Conservation (phyloP, 1,284 basidiomycete genomes). For the Trichosporon faecale region DNA sequence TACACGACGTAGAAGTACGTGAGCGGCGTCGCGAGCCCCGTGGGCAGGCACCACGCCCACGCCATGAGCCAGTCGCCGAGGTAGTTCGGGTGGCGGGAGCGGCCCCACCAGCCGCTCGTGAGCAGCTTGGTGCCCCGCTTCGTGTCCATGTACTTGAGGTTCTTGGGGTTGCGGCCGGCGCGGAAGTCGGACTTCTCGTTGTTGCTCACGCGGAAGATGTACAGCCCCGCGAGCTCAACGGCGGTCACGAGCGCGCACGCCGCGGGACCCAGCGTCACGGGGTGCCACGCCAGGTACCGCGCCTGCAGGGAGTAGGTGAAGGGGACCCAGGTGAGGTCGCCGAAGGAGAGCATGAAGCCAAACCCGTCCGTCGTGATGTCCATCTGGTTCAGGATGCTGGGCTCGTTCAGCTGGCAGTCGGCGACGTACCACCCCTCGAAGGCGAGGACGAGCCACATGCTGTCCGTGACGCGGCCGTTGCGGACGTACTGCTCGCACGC, state of each 20-base stretch:
- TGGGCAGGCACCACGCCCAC: slow-evolving; percentile 80
- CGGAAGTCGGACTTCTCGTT: slow-evolving; percentile 95
- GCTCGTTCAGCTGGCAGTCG: slow-evolving; percentile 58
- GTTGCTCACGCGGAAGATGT: slow-evolving; percentile 86
- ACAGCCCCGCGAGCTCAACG: slow-evolving; percentile 76
- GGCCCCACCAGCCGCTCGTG: slow-evolving; percentile 96
- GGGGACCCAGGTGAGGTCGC: slow-evolving; percentile 92
- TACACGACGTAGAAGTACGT: slow-evolving; percentile 94
- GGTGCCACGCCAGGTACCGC: slow-evolving; percentile 86
- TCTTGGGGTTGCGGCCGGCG: slow-evolving; percentile 90
- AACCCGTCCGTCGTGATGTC: slow-evolving; percentile 98
- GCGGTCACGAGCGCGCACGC: slow-evolving; percentile 63
- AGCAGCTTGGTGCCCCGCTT: slow-evolving; percentile 83
- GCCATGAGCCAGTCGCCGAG: slow-evolving; percentile 59
- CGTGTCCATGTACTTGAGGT: slow-evolving; percentile 79
- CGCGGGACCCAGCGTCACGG: slow-evolving; percentile 70
- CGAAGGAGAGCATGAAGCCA: slow-evolving; percentile 96
- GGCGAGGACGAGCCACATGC: slow-evolving; percentile 81
- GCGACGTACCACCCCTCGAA: slow-evolving; percentile 87
- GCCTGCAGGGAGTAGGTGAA: slow-evolving; percentile 93
- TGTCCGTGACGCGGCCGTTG: slow-evolving; percentile 73
- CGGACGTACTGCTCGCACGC: slow-evolving; percentile 83
- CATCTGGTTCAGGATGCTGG: slow-evolving; percentile 88
- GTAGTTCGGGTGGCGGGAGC: slow-evolving; percentile 90
- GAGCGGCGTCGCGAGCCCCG: slow-evolving; percentile 84